A percentile compares a stretch with the other conserved stretches of the same genome.
Conservation (phyloP, 2,329 filamentous ascomycete species). For the Erysiphe neolycopersici region DNA sequence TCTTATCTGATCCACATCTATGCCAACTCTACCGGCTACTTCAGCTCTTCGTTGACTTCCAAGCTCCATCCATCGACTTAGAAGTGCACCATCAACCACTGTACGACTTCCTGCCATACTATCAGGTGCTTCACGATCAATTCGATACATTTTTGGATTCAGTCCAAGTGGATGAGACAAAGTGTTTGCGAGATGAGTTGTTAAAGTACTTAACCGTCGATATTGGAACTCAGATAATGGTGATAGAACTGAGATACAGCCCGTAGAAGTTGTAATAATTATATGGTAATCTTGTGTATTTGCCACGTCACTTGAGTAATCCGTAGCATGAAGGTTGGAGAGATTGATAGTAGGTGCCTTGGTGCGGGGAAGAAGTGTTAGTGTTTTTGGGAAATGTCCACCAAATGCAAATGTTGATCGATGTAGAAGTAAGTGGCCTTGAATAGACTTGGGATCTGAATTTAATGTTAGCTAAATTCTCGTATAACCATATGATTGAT, state of each 20-base stretch:
- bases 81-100: constrained; percentile 46
- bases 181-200: constrained; percentile 51
- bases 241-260: constrained; percentile 49
- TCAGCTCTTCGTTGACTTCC: constrained; percentile 42
- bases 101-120: constrained; percentile 18
- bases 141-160: constrained; percentile 58
- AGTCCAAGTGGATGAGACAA: constrained; percentile 54
- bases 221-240: constrained; percentile 59
- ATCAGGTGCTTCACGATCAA: constrained; percentile 24
- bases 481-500: too few relatives aligned
- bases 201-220: constrained; percentile 55
- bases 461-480: background rate
- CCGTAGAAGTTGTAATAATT: constrained; percentile 48
- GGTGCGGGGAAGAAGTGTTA: constrained; percentile 49
- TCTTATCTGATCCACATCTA: constrained; percentile 36
- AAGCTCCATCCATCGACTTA: constrained; percentile 54
- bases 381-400: constrained; percentile 45
- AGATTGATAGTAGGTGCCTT: constrained; percentile 21
- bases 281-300: constrained; percentile 20
- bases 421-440: constrained; percentile 66
- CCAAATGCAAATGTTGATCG: constrained; percentile 71
- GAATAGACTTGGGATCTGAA: constrained; percentile 71
- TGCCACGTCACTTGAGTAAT: constrained; percentile 7
- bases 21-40: constrained; percentile 47
- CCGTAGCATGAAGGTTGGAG: constrained; percentile 15